Percentiles rank a stretch among this genome's conserved stretches.
Conservation (phyloP, 169 alveolate genomes). For the Plasmodium coatneyi region DNA sequence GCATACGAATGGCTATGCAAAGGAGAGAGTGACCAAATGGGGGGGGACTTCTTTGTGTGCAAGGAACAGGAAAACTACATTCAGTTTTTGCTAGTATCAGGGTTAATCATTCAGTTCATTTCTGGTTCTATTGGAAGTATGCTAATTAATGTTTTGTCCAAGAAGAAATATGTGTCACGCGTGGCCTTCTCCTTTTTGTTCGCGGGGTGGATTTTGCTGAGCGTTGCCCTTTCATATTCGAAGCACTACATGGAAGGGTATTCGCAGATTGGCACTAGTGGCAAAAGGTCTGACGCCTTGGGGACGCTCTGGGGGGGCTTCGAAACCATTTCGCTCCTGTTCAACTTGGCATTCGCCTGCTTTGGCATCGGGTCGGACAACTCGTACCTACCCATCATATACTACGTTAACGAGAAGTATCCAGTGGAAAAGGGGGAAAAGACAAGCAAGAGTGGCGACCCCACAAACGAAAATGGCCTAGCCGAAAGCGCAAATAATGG, state of each 20-base stretch:
- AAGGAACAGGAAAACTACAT: conserved; percentile 52
- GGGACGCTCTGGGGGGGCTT: neutral
- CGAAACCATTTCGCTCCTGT: conserved; percentile 8
- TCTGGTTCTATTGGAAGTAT: conserved; percentile 63
- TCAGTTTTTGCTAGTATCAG: conserved; percentile 45
- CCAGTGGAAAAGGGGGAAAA: conserved; percentile 11
- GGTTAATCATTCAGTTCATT: conserved; percentile 47
- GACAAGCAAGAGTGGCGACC: neutral
- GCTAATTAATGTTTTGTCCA: conserved; percentile 33
- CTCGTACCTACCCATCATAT: conserved; percentile 60
- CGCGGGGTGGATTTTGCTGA: conserved; percentile 30
- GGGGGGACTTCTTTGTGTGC: conserved; percentile 43
- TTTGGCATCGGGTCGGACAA: conserved; percentile 68
- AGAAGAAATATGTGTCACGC: conserved; percentile 25
- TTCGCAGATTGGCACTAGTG: neutral
- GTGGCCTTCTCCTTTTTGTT: conserved; percentile 33
- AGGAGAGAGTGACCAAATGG: neutral
- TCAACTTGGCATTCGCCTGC: conserved; percentile 35
- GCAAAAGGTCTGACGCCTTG: neutral
- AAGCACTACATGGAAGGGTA: conserved; percentile 16
- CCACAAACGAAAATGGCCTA: neutral
- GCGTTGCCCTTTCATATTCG: conserved; percentile 24
- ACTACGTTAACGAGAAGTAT: conserved; percentile 59
- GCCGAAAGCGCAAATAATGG: neutral
- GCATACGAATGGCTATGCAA: conserved; percentile 65